Evolutionary conservation across 768 basidiomycete genomes (phyloP), one percentile per base, ranked within the genome.

Genomic region (Rhizopogon rudus): DNA sequence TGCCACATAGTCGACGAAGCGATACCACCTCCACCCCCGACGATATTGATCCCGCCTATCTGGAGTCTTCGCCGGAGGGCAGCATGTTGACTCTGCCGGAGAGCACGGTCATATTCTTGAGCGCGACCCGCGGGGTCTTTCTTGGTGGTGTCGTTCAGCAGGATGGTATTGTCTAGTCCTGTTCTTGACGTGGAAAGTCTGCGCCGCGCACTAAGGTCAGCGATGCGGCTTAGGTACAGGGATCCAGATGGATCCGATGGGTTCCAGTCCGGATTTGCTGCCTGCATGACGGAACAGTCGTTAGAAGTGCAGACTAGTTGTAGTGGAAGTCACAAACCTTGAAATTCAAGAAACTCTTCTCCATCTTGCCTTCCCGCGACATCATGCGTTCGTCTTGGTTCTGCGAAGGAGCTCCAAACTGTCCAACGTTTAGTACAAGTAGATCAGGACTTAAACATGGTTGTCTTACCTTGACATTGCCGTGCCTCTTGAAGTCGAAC

Each of bases 311-410:
- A 49, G 10, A 14, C 28, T 25, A 17, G 22, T 31, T 46, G 8
- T 13, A 17, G 35, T 31, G 9, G 7, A 31, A 6, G 8, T 39
- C 14, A 50, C 66, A 43, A 42, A 83, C 86, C 74, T 95, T 96
- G 79, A 97, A 97, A 65, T 90, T 92, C 33, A 96, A 75, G 74
- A 97, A 91, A 69, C 89, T 92, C 75, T 98, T 97, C 77, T 99
- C 97, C 95, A 99, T 98, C 80, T 99, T 99, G 37, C 92, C 92
- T 61, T 96, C 89, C 58, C 90, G 91, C 5, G 90, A 91, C 63
- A 89, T 77, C 78, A 89, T 86, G 56, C 83, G 83, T 61, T 84
- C 84, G 60, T 93, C 88, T 12, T 77, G 74, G 7, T 79, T 81
- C 40, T 76, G 72, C 3, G 82, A 78, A 1, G 92, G 91, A 10